A percentile compares a stretch with the other conserved stretches of the same genome.
These are phyloP conservation scores for Truncatella angustata DNA, from an alignment of 2,329 filamentous ascomycete species.

Conservation along the genomic window DNA sequence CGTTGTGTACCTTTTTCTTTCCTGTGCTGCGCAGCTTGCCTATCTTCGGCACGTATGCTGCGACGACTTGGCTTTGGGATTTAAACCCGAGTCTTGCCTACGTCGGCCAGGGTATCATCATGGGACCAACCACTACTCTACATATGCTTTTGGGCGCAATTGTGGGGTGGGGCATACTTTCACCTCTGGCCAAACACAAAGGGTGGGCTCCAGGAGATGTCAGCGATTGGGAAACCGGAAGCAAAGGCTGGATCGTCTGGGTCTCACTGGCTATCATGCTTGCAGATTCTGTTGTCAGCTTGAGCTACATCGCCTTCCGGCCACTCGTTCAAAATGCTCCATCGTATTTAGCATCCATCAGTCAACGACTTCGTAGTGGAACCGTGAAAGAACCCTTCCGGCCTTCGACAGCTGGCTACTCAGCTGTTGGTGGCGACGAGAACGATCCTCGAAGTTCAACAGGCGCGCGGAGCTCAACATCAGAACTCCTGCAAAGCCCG, in stretches of 20 bases:
- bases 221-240: slow-evolving; percentile 85
- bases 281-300: slow-evolving; percentile 84
- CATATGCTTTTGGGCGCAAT: slow-evolving; percentile 93
- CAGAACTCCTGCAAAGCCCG: slow-evolving; percentile 17
- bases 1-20: slow-evolving; percentile 84
- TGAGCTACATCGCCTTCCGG: slow-evolving; percentile 72
- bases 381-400: slow-evolving; percentile 21
- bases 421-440: slow-evolving; percentile 21
- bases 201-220: slow-evolving; percentile 91
- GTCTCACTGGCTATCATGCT: slow-evolving; percentile 95
- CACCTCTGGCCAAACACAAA: slow-evolving; percentile 78
- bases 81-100: slow-evolving; percentile 97
- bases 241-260: slow-evolving; percentile 99
- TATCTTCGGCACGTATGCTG: slow-evolving; percentile 73
- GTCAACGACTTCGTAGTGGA: slow-evolving; percentile 18
- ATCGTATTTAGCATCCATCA: slow-evolving; percentile 16
- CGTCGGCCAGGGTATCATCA: slow-evolving; percentile 95
- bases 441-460: slow-evolving; percentile 16
- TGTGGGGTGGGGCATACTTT: slow-evolving; percentile 87
- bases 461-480: slow-evolving; percentile 15
- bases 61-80: slow-evolving; percentile 86
- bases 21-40: slow-evolving; percentile 84
- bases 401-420: slow-evolving; percentile 21
- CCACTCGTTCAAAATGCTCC: slow-evolving; percentile 53
- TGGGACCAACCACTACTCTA: slow-evolving; percentile 91